Base-by-base conservation (phyloP, 139 green algal genomes). In the Picochlorum sp. region DNA sequence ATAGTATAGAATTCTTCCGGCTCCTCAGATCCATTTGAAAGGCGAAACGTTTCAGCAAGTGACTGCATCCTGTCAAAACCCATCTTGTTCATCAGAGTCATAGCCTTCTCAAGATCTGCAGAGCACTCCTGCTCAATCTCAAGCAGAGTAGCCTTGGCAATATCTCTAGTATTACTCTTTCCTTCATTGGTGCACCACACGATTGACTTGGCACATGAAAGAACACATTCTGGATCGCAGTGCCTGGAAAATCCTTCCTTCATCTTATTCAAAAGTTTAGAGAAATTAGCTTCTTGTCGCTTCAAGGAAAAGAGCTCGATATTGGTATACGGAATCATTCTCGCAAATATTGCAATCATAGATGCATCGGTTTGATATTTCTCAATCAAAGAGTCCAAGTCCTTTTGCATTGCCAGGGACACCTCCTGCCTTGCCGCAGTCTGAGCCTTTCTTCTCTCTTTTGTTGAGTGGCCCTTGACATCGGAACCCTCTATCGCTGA, bases 221-320 rank as follows among this genome's bases (percentile, higher is more conserved):
- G 16, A 11, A 52, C 13, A 31, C n/a, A 26, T 15, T 23, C 7
- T 16, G 20, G 16, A 16, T 80, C 63, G 28, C 61, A 62, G 34
- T 83, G 77, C 63, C 77, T 80, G 16, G 62, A 41, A 23, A 79
- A 65, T 1, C 69, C 37, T 18, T 71, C 67, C 28, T 71, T 66
- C 31, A 83, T 49, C 11, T 23, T 44, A 20, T 45, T 51, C 37
- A 85, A 66, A 59, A 88, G 62, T 3, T 26, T 28, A 10, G 63
- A 38, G 23, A 82, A 74, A 6, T 16, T 56, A 7, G 60, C 61
- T 52, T 80, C 72, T 57, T 85, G 57, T 18, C 69, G 55, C 21
- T 70, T 66, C 44, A 90, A 71, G 16, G 67, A 67, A 56, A 77
- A 90, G 20, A 83, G 47, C 60, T 90, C 83, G 64, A 90, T 61